Evolutionary conservation across 148 eudicot genomes (phyloP), one percentile per base, ranked within the genome.

Genomic region (Arbutus unedo): DNA sequence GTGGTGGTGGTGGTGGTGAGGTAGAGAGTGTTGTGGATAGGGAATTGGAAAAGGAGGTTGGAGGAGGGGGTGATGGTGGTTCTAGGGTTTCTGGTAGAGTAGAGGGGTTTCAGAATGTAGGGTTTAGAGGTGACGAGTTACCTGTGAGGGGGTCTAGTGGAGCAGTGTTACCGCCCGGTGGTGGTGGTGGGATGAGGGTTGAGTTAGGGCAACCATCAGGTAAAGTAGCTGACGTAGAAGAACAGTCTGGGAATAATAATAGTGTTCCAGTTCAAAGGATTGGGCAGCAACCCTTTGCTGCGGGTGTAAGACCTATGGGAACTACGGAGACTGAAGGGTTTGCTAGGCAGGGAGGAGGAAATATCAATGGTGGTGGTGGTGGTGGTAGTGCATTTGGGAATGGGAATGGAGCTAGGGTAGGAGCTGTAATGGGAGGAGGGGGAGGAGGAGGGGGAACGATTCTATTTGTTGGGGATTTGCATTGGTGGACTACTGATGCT

Each of bases 401-500:
- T 81, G 87, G 82, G 31, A 78, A 59, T 13, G 88, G 86, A 47
- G 74, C 85, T 79, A 87, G 72, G 11, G 83, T 79, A 45, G 81
- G 75, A 23, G 90, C 0, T 0, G 73, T 41, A 18, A 81, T 81
- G 57, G 86, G 82, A 1, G 79, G 79, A 3, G 89, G 84, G 3
- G 88, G 81, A 3, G 91, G 90, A 8, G 89, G 87, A 47, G 90
- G 92, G 25, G 88, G 91, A 55, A 88, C 93, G 10, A 85, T 92
- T 45, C 88, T 94, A 59, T 95, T 92, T 90, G 98, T 95, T 66
- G 98, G 98, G 25, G 97, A 95, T 76, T 83, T 95, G 87, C 97
- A 95, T 84, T 95, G 98, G 98, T 95, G 98, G 98, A 95, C 98
- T 18, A 95, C 98, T 0, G 98, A 95, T 91, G 90, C 92, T 4